Conservation (phyloP, 495 filamentous ascomycete species). For the Saxispiralis lemnorum region DNA sequence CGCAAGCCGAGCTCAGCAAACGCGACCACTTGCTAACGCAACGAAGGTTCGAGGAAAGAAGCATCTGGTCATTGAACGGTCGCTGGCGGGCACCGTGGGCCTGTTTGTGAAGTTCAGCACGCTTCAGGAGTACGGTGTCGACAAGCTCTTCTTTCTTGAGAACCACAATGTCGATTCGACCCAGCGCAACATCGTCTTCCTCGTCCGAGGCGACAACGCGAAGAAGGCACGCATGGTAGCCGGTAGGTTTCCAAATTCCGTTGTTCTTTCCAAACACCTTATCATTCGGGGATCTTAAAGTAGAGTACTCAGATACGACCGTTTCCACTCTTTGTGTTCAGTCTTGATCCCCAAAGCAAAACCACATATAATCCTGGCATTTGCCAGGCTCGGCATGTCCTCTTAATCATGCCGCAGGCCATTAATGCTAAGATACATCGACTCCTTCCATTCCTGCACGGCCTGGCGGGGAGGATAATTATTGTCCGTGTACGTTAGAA, state of each 20-base stretch:
- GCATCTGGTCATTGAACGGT: constrained; percentile 83
- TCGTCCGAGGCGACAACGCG: constrained; percentile 73
- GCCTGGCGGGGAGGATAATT: not conserved
- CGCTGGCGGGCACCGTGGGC: constrained; percentile 73
- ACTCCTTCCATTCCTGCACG: not conserved
- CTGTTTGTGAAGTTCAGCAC: constrained; percentile 86
- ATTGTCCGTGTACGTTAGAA: too few relatives aligned
- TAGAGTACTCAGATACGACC: constrained; percentile 41
- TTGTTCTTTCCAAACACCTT: not conserved
- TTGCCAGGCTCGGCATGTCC: constrained; percentile 5
- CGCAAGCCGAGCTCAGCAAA: not conserved
- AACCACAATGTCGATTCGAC: constrained; percentile 84
- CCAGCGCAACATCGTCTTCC: constrained; percentile 88
- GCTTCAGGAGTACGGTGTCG: constrained; percentile 84
- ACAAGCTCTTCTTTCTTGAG: constrained; percentile 87
- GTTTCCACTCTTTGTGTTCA: constrained; percentile 41
- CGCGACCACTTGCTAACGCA: constrained; percentile 16
- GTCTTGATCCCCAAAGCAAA: constrained; percentile 50
- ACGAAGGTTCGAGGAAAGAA: constrained; percentile 89
- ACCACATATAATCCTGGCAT: not conserved
- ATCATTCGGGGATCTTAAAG: constrained; percentile 33
- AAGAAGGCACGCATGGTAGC: constrained; percentile 67
- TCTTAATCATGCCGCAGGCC: constrained; percentile 30
- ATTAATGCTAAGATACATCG: constrained; percentile 44
- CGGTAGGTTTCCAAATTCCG: constrained; percentile 42